Evolutionary conservation across 805 yeast species (phyloP), one percentile per base, ranked within the genome.

Genomic region (Metschnikowia proteae): DNA sequence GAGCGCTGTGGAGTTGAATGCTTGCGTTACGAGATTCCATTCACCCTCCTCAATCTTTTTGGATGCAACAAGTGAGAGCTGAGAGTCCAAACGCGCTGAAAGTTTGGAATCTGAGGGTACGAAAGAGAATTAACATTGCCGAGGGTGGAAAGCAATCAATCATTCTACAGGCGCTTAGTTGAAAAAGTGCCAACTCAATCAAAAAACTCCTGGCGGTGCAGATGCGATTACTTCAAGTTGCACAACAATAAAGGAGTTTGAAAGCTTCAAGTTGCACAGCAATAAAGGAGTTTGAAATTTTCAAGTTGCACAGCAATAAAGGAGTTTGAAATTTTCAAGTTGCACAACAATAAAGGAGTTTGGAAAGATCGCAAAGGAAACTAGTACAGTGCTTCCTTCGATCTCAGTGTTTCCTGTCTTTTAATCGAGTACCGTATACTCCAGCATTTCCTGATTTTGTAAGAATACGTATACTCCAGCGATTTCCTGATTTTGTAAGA

Each of bases 51-150:
- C 76, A 77, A 86, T 86, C 57, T 96, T 88, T 8, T 78, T 88
- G 58, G 91, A 85, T 59, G 94, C 96, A 92, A 63, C 96, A 86
- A 66, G 96, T 88, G 25, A 79, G 85, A 50, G 94, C 95, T 39
- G 95, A 88, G 66, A 95, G 95, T 84, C 82, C 54, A 86, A 84
- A 62, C 81, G 78, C 49, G 75, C 88, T 0, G 76, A 78, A 42
- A 84, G 88, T 52, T 75, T 87, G 54, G 83, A 83, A n/a, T 85
- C 92, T 3, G 92, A 87, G 65, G 92, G 88, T 51, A 65, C 67
- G 40, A 79, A 80, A 65, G 60, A 77, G 75, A 53, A 79, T 85
- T 60, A 85, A 86, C 61, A 71, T 68, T 36, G 91, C 92, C n/a
- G 70, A 65, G 54, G 92, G 90, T 75, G 88, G 84, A 56, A 82